phyloP scores from a whole-genome alignment of 176 grass and related monocot species.

The Thinopyrum elongatum region DNA sequence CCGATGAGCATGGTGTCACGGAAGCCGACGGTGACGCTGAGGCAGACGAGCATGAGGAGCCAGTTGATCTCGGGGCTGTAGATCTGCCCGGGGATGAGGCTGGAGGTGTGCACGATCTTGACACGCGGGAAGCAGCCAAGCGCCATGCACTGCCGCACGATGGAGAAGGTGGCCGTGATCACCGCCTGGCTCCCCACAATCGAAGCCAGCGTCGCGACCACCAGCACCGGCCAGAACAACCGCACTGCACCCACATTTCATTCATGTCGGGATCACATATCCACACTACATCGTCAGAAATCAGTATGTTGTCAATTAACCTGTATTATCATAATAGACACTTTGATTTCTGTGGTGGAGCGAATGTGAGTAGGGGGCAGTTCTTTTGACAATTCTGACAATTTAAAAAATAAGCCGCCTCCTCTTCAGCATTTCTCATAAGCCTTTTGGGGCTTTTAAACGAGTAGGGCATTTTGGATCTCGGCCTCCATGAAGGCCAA shows the following conservation, averaged over 20 bases:
- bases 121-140: constrained; percentile 74
- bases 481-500: too few relatives aligned
- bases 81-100: constrained; percentile 65
- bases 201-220: constrained; percentile 61
- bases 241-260: constrained; percentile 26
- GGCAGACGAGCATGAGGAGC: constrained; percentile 58
- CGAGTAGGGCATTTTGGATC: too few relatives aligned
- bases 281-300: not conserved
- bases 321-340: too few relatives aligned
- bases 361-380: too few relatives aligned
- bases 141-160: constrained; percentile 63
- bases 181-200: constrained; percentile 70
- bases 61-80: constrained; percentile 78
- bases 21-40: constrained; percentile 50
- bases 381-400: too few relatives aligned
- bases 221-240: constrained; percentile 65
- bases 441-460: too few relatives aligned
- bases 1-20: constrained; percentile 58
- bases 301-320: too few relatives aligned
- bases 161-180: constrained; percentile 77
- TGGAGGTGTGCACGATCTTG: constrained; percentile 71
- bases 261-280: not conserved
- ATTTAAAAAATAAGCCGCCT: too few relatives aligned
- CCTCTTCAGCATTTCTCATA: too few relatives aligned
- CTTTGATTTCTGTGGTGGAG: too few relatives aligned